Conservation (phyloP, 768 basidiomycete species). For the Suillus fuscotomentosus region DNA sequence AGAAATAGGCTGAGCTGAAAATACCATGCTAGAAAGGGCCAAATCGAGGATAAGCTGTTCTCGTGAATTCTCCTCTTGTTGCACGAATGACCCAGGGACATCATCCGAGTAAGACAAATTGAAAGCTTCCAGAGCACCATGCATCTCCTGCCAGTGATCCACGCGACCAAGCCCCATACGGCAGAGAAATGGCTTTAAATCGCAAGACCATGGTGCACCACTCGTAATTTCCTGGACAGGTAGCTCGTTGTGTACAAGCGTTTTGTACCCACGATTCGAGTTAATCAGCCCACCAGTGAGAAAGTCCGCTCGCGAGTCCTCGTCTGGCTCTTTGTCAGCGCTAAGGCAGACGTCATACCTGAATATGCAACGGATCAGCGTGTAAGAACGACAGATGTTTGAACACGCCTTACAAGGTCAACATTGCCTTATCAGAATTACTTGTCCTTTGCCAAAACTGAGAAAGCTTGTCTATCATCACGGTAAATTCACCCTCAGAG, state of each 20-base stretch:
- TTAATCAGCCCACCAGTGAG: slow-evolving; percentile 53
- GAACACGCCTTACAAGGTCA: slow-evolving; percentile 53
- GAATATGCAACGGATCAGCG: slow-evolving; percentile 3
- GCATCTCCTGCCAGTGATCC: slow-evolving; percentile 31
- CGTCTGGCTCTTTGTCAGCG: slow-evolving; percentile 45
- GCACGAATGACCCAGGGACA: slow-evolving; percentile 38
- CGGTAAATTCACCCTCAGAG: slow-evolving; percentile 36
- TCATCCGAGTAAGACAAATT: slow-evolving; percentile 40
- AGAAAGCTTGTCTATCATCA: slow-evolving; percentile 53
- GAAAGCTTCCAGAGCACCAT: slow-evolving; percentile 41
- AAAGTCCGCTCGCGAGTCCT: slow-evolving; percentile 52
- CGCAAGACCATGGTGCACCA: slow-evolving; percentile 52
- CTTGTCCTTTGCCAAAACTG: slow-evolving; percentile 56
- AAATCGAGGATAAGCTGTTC: slow-evolving; percentile 67
- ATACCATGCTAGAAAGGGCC: slow-evolving; percentile 55
- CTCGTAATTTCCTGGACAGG: slow-evolving; percentile 36
- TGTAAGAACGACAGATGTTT: neutral
- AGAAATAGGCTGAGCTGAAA: slow-evolving; percentile 43
- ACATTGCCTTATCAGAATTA: slow-evolving; percentile 46
- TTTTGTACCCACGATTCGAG: slow-evolving; percentile 50
- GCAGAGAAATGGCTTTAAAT: slow-evolving; percentile 45
- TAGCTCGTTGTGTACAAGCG: slow-evolving; percentile 48
- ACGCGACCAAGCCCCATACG: slow-evolving; percentile 39
- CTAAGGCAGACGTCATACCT: slow-evolving; percentile 67
- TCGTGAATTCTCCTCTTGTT: slow-evolving; percentile 52